Evolutionary conservation across 192 early-diverging fungal genomes (phyloP), one percentile per base, ranked within the genome.

Genomic region (Mortierella hygrophila): DNA sequence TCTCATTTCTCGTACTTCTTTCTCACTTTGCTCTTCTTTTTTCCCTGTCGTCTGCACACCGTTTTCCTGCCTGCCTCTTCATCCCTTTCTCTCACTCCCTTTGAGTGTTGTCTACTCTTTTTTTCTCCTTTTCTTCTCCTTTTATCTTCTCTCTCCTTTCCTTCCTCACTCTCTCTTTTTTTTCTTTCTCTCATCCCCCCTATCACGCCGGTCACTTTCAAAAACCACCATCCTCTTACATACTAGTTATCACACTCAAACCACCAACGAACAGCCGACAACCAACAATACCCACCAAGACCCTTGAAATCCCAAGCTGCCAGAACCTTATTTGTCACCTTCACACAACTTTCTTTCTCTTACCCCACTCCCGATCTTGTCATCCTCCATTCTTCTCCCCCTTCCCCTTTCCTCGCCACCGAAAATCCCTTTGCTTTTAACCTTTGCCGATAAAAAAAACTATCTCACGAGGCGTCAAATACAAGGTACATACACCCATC

Each of bases 231-330:
- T 29, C 26, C 55, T 18, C 55, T 60, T 32, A 29, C 60, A 65
- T 13, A 1, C 60, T 29, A 32, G 60, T 13, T 26, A 8, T 52
- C 49, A 52, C 20, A 57, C n/a, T 23, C 23, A 57, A 26, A 26
- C 55, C 55, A 60, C 2, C 55, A 23, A 60, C 55, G 54, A 55
- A 55, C 20, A 29, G 23, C 26, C 21, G 32, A 65, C 9, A 32
- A 65, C 11, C 60, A 65, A 32, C 60, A 32, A 65, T 65, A 65
- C 60, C 60, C 26, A 65, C 60, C 8, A 65, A 65, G 29, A 65
- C 60, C 60, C 60, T 65, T 65, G 60, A 29, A 65, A 65, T 65
- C 60, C 60, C 60, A 65, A 29, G 29, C 60, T 65, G 60, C 60
- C 60, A 65, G 60, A 65, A 65, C 60, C 60, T 65, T 65, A 65